Base-by-base conservation (phyloP, 345 rosid species). In the Populus nigra region DNA sequence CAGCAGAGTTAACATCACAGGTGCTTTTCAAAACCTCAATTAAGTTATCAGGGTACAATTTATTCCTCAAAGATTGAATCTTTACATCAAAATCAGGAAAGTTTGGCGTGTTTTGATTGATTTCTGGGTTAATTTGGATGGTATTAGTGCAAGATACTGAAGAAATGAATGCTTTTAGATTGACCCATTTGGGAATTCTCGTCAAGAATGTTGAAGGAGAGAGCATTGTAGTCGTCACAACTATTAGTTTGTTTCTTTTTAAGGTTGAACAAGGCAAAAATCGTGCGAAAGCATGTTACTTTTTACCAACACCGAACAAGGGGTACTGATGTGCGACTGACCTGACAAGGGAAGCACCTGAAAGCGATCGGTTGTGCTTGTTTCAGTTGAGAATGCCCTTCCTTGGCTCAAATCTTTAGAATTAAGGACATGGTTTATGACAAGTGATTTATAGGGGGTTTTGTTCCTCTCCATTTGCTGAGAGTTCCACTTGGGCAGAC, bases 21-120 rank as follows among this genome's bases (percentile, higher is more conserved):
- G 89, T 84, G 66, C 67, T 63, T 10, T 84, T 83, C 76, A 89
- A 83, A 81, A 86, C 83, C 76, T 76, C 73, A 62, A 86, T 78
- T 47, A 88, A 77, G 71, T 31, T 74, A 61, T 82, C 89, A 1
- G 92, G 89, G 80, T 39, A 65, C 59, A 86, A 78, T 72, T 83
- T 74, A 45, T 67, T 50, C 72, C 83, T 83, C 57, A 84, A 79
- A 79, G 74, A 78, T 15, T 77, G 87, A 75, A 84, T 59, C 29
- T 84, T 86, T 53, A 79, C 69, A 75, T 87, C 86, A 55, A 80
- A 83, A 72, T 79, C 81, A 23, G 63, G 18, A 27, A 53, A 12
- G 4, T 76, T 59, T 22, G 80, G 36, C 27, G 80, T 18, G 70
- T 39, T 67, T 22, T 36, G 78, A 71, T 79, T 69, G 33, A 68